phyloP scores from a whole-genome alignment of 2,329 filamentous ascomycete species.

The Hypoxylon sp. region DNA sequence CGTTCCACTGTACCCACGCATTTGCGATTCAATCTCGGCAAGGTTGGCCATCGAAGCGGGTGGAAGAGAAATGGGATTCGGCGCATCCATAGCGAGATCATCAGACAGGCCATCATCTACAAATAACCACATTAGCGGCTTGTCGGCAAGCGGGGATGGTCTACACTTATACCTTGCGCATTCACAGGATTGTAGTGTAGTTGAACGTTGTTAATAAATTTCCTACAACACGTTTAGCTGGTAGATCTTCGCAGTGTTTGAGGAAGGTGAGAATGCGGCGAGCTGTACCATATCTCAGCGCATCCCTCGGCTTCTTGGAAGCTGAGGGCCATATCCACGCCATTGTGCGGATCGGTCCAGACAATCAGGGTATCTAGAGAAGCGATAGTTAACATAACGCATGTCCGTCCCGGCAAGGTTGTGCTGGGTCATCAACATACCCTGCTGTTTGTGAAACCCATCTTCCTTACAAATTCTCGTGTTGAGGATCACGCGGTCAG shows the following conservation, averaged over 20 bases:
- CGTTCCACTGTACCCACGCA: conserved; percentile 82
- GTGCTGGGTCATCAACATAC: conserved; percentile 60
- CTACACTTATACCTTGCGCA: conserved; percentile 66
- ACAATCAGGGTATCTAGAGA: conserved; percentile 91
- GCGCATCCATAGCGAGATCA: conserved; percentile 81
- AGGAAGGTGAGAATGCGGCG: conserved; percentile 19
- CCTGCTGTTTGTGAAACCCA: conserved; percentile 98
- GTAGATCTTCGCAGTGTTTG: conserved; percentile 4
- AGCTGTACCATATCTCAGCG: conserved; percentile 83
- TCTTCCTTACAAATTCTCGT: conserved; percentile 93
- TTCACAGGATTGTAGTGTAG: conserved; percentile 74
- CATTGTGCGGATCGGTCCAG: conserved; percentile 88
- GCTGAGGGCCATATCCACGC: conserved; percentile 95
- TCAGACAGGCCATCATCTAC: conserved; percentile 89
- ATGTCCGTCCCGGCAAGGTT: conserved; percentile 4
- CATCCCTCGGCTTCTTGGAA: conserved; percentile 98
- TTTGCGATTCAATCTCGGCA: conserved; percentile 84
- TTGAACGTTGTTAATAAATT: conserved; percentile 90
- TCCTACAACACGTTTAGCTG: conserved; percentile 68
- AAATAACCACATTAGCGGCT: conserved; percentile 46
- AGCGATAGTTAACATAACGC: conserved; percentile 27
- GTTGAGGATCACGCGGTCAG: conserved; percentile 84
- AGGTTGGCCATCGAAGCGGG: conserved; percentile 85
- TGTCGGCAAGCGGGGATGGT: not conserved
- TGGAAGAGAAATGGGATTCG: conserved; percentile 79